phyloP scores from a whole-genome alignment of 2,329 filamentous ascomycete genomes.

The Xylariaceae sp. region DNA sequence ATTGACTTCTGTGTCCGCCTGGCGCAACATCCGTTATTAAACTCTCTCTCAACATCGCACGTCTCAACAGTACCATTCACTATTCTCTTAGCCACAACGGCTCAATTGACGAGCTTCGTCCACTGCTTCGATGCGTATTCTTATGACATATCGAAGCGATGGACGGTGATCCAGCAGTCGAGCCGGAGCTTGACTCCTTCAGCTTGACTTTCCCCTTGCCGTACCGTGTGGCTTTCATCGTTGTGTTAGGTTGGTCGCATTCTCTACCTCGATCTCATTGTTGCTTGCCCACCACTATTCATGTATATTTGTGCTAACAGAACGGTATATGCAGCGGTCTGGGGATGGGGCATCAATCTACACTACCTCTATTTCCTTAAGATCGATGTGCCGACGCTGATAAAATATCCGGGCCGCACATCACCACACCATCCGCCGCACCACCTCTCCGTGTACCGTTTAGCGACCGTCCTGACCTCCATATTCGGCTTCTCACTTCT shows the following conservation, averaged over 20 bases:
- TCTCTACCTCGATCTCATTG: neutral
- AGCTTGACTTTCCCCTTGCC: conserved; percentile 86
- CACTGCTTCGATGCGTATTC: conserved; percentile 20
- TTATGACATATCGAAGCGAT: conserved; percentile 47
- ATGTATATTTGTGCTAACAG: conserved; percentile 7
- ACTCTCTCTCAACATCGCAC: neutral
- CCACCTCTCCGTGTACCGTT: conserved; percentile 82
- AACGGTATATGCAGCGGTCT: conserved; percentile 67
- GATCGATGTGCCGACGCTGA: conserved; percentile 86
- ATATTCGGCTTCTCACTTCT: conserved; percentile 75
- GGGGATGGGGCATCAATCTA: conserved; percentile 93
- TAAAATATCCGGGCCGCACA: conserved; percentile 81
- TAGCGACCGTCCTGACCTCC: conserved; percentile 77
- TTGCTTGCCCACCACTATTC: neutral
- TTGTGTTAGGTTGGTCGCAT: conserved; percentile 71
- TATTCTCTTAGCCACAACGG: neutral
- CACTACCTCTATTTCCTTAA: conserved; percentile 80
- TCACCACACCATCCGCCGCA: conserved; percentile 74
- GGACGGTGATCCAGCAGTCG: conserved; percentile 76
- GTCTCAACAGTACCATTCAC: neutral
- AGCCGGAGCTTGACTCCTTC: conserved; percentile 79
- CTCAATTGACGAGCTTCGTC: neutral
- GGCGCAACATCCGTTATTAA: conserved; percentile 13
- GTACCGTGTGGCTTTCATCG: conserved; percentile 84
- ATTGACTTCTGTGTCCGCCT: neutral